Conservation (phyloP, 306 rosid species). For the Begonia masoniana region DNA sequence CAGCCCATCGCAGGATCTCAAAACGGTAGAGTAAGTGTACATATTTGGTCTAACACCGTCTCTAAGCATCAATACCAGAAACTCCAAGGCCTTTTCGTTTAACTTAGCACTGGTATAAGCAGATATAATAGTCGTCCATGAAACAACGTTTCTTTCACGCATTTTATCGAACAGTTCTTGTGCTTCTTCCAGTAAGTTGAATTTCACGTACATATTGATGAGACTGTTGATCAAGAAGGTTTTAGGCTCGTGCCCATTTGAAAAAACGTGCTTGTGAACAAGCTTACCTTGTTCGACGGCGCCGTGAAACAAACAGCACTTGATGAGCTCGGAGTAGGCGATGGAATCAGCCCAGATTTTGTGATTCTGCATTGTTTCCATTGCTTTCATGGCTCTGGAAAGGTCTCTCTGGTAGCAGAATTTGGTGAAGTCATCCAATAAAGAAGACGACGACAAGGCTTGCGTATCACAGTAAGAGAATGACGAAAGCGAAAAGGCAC, state of each 20-base stretch:
- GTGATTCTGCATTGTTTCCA: constrained; percentile 55
- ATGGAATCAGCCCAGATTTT: constrained; percentile 43
- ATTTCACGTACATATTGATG: constrained; percentile 57
- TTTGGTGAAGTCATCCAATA: constrained; percentile 30
- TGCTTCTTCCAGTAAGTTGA: constrained; percentile 57
- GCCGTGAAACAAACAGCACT: constrained; percentile 56
- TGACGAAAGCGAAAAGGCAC: constrained; percentile 12
- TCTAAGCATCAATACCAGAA: constrained; percentile 50
- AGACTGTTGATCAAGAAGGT: constrained; percentile 47
- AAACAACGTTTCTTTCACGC: constrained; percentile 67
- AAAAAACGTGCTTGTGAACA: constrained; percentile 56
- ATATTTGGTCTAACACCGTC: constrained; percentile 74
- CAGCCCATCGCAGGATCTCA: constrained; percentile 56
- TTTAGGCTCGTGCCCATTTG: constrained; percentile 41
- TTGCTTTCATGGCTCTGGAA: constrained; percentile 49
- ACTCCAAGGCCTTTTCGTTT: constrained; percentile 39
- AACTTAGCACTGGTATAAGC: constrained; percentile 48
- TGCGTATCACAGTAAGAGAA: constrained; percentile 11
- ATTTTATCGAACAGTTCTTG: constrained; percentile 54
- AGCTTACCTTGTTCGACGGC: constrained; percentile 52
- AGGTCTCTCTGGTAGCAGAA: constrained; percentile 53
- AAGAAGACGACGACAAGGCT: constrained; percentile 17
- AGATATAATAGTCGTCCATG: constrained; percentile 72
- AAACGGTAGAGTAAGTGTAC: constrained; percentile 71
- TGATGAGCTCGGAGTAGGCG: constrained; percentile 66